Evolutionary conservation across 208 protist species (phyloP), one percentile per base, ranked within the genome.

Genomic region (Zelonia costaricensis): DNA sequence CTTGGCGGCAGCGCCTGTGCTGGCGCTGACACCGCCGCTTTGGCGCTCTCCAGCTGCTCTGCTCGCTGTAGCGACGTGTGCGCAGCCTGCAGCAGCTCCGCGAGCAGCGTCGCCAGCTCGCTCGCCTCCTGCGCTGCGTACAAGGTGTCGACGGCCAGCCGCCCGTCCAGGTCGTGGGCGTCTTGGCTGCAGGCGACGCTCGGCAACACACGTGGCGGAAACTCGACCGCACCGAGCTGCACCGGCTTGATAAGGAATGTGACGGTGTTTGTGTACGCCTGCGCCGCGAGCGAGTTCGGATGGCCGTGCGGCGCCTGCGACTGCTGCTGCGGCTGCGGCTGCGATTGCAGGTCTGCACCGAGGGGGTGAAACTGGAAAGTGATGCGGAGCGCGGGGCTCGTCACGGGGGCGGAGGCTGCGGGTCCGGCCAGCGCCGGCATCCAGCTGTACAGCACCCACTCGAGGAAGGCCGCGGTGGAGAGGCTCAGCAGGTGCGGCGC

Each of bases 381-480:
- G 5, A 65, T 13, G 2, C 27, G 54, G 69, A 69, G 27, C 47
- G 64, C n/a, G n/a, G n/a, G n/a, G n/a, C n/a, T n/a, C n/a, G n/a
- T n/a, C n/a, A n/a, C n/a, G n/a, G 59, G 58, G 78, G 35, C 39
- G 25, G 23, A 45, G 38, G 44, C 40, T 33, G 62, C 8, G 36
- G 23, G 30, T n/a, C 44, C 9, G 3, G 23, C 56, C 7, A 54
- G 39, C 33, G 65, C 43, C 13, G 35, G 43, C 22, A 62, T 45
- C 49, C 66, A 70, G 10, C 69, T 61, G 57, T 90, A 84, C 16
- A 82, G 42, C 44, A 88, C 63, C 70, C 80, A 74, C 60, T 91
- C 84, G 12, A 88, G 42, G 69, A 91, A 86, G 9, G 75, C 65
- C 8, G 69, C 84, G 20, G 74, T 77, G 25, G 84, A 91, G 54